A percentile compares a stretch with the other conserved stretches of the same genome.
Evolutionary conservation across 2,329 filamentous ascomycete species (phyloP).

Genomic region (Exophiala alcalophila): DNA sequence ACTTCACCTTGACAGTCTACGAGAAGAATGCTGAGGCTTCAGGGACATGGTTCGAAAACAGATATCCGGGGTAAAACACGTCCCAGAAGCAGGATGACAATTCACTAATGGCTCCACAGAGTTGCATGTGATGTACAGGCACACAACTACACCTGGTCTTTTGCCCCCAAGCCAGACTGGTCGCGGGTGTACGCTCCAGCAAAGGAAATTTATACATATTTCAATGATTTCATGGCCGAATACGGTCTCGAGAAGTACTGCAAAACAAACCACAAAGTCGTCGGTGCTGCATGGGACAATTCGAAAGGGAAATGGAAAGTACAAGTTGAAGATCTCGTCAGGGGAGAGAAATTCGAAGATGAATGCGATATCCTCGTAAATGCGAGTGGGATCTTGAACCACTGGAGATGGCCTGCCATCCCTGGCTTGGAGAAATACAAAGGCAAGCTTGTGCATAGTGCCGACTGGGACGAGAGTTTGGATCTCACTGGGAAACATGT

Average conservation of each 20-base stretch:
- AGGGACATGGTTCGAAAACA: slow-evolving; percentile 43
- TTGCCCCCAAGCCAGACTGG: slow-evolving; percentile 67
- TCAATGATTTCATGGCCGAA: slow-evolving; percentile 61
- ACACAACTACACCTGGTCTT: slow-evolving; percentile 67
- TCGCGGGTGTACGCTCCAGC: slow-evolving; percentile 65
- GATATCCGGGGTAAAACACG: slow-evolving; percentile 28
- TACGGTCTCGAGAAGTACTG: slow-evolving; percentile 62
- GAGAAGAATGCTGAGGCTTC: slow-evolving; percentile 42
- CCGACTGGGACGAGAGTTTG: slow-evolving; percentile 33
- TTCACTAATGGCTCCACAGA: slow-evolving; percentile 5
- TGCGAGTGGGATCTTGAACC: slow-evolving; percentile 58
- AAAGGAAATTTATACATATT: slow-evolving; percentile 64
- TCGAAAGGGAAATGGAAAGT: slow-evolving; percentile 5
- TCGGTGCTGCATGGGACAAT: slow-evolving; percentile 7
- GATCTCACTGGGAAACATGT: slow-evolving; percentile 29
- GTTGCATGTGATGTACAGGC: slow-evolving; percentile 33
- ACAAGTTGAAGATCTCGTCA: slow-evolving; percentile 3
- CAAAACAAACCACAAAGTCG: slow-evolving; percentile 31
- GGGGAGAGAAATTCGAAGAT: background rate
- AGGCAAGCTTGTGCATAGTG: slow-evolving; percentile 31
- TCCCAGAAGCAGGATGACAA: no score
- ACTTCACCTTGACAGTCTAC: slow-evolving; percentile 40
- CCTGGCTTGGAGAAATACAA: slow-evolving; percentile 28
- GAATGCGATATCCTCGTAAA: slow-evolving; percentile 43
- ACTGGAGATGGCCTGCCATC: slow-evolving; percentile 41